These are phyloP conservation scores for Picea abies DNA, from an alignment of 83 land plant species.

Conservation along the genomic window DNA sequence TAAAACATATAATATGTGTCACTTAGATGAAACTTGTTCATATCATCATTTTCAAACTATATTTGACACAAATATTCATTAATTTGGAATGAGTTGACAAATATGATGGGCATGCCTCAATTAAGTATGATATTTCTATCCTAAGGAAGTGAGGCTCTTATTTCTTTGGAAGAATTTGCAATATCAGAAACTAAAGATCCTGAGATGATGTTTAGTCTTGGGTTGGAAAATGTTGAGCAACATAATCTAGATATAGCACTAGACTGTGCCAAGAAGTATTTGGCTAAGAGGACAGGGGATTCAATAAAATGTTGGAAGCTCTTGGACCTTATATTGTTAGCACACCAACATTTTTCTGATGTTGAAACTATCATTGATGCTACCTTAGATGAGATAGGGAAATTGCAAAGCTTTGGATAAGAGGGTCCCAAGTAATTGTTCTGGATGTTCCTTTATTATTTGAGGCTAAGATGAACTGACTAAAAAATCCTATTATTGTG, in stretches of 20 bases:
- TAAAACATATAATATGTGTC: too few species aligned
- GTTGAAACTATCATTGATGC: constrained; percentile 80
- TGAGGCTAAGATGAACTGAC: constrained; percentile 77
- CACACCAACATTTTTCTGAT: constrained; percentile 55
- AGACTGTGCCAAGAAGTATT: constrained; percentile 45
- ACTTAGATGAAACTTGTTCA: too few species aligned
- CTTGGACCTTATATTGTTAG: constrained; percentile 61
- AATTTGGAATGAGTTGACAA: too few species aligned
- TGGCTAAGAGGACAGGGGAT: constrained; percentile 48
- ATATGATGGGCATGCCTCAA: too few species aligned
- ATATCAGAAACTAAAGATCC: constrained; percentile 49
- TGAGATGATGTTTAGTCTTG: constrained; percentile 60
- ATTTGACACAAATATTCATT: too few species aligned
- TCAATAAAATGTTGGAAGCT: constrained; percentile 74
- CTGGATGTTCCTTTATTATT: constrained; percentile 89
- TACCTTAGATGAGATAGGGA: constrained; percentile 78
- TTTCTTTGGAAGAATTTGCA: constrained; percentile 41
- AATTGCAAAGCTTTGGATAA: constrained; percentile 79
- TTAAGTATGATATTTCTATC: too few species aligned
- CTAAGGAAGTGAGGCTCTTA: too few species aligned
- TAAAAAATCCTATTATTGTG: constrained; percentile 80
- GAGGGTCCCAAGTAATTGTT: constrained; percentile 58
- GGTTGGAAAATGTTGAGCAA: constrained; percentile 66
- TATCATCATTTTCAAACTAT: too few species aligned
- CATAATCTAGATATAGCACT: constrained; percentile 63